These are phyloP conservation scores for Talaromyces marneffei DNA, from an alignment of 2,329 filamentous ascomycete genomes.

Conservation along the genomic window DNA sequence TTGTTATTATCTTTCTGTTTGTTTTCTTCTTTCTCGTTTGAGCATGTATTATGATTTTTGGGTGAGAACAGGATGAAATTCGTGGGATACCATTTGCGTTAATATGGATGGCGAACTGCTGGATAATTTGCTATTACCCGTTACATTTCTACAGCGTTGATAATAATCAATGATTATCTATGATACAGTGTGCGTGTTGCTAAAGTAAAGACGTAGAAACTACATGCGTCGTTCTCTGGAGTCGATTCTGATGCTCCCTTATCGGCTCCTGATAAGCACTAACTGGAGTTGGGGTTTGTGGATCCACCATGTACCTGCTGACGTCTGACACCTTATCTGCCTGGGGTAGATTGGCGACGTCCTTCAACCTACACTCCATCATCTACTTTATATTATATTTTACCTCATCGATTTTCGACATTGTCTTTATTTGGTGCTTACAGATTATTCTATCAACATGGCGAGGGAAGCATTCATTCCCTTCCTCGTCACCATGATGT, in stretches of 20 bases:
- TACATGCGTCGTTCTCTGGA: no score
- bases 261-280: not conserved
- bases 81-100: conserved; percentile 11
- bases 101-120: conserved; percentile 11
- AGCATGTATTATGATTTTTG: conserved; percentile 12
- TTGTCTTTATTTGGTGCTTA: not conserved
- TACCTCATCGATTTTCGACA: no score
- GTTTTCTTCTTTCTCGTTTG: conserved; percentile 5
- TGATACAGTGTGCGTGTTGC: not conserved
- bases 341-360: not conserved
- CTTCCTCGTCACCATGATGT: conserved; percentile 90
- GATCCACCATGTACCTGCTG: conserved; percentile 1
- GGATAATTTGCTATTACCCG: not conserved
- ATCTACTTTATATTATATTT: no score
- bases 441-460: conserved; percentile 47
- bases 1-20: conserved; percentile 14
- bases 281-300: not conserved
- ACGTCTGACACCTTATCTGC: not conserved
- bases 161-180: conserved; percentile 1
- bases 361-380: not conserved
- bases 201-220: not conserved
- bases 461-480: conserved; percentile 66
- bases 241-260: no score
- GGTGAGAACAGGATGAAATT: conserved; percentile 4
- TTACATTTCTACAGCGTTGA: not conserved